Evolutionary conservation across 306 rosid genomes (phyloP).

Genomic region (Alnus glutinosa): DNA sequence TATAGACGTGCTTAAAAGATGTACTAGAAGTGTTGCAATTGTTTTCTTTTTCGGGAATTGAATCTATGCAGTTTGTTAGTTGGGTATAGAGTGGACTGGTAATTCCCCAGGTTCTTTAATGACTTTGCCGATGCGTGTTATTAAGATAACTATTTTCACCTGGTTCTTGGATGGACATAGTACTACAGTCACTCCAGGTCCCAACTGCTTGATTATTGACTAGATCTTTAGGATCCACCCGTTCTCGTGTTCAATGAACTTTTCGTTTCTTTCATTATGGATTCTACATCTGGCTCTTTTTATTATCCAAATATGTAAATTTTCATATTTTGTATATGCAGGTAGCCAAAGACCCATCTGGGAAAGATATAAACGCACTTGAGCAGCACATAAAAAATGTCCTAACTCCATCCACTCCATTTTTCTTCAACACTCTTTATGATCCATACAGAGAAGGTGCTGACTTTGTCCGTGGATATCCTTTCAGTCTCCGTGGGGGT

Average conservation of each 20-base stretch:
- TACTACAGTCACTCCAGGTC: too few relatives aligned
- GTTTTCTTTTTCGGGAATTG: neutral
- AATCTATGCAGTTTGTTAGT: neutral
- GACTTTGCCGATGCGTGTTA: too few relatives aligned
- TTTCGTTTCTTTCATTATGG: too few relatives aligned
- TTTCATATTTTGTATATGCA: slow-evolving; percentile 20
- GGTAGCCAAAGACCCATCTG: slow-evolving; percentile 89
- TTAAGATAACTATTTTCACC: too few relatives aligned
- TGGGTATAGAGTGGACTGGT: too few relatives aligned
- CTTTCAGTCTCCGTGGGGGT: slow-evolving; percentile 84
- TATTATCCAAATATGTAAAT: neutral
- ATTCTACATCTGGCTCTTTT: neutral
- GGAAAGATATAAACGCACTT: slow-evolving; percentile 78
- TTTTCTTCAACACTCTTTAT: slow-evolving; percentile 84
- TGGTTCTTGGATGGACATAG: too few relatives aligned
- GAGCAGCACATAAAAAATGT: slow-evolving; percentile 90
- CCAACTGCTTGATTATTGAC: too few relatives aligned
- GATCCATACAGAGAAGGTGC: slow-evolving; percentile 87
- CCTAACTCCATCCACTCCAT: slow-evolving; percentile 67
- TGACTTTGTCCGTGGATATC: slow-evolving; percentile 87
- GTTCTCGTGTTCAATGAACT: too few relatives aligned
- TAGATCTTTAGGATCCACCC: too few relatives aligned
- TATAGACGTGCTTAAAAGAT: too few relatives aligned
- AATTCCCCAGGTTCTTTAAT: too few relatives aligned
- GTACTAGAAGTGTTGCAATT: neutral